These are phyloP conservation scores for Miscanthus lutarioriparius DNA, from an alignment of 176 grass and related monocot species.

Conservation along the genomic window DNA sequence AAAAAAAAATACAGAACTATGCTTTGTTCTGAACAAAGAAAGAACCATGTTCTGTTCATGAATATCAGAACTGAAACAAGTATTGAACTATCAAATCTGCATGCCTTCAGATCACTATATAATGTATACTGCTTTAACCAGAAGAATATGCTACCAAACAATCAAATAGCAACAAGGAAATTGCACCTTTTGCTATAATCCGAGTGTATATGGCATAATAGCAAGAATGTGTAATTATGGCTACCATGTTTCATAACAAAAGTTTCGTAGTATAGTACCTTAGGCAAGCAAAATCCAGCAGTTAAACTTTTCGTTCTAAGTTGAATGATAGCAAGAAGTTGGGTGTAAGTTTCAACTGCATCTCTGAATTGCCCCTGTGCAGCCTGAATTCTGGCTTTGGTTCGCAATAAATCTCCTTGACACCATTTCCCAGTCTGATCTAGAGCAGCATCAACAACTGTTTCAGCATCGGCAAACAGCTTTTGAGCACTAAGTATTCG, in stretches of 20 bases:
- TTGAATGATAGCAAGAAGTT: slow-evolving; percentile 81
- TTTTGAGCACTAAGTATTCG: slow-evolving; percentile 89
- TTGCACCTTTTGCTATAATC: slow-evolving; percentile 9
- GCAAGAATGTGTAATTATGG: slow-evolving; percentile 22
- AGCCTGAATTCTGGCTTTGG: slow-evolving; percentile 90
- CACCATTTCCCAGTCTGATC: slow-evolving; percentile 89
- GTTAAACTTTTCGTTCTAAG: slow-evolving; percentile 67
- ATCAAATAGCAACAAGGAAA: slow-evolving; percentile 16
- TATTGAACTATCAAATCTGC: background rate
- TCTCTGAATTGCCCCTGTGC: slow-evolving; percentile 66
- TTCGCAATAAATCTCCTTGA: slow-evolving; percentile 63
- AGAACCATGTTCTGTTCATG: background rate
- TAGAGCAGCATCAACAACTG: slow-evolving; percentile 75
- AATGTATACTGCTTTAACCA: background rate
- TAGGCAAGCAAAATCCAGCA: slow-evolving; percentile 55
- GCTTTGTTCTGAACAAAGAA: background rate
- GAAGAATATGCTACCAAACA: slow-evolving; percentile 14
- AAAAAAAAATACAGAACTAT: background rate
- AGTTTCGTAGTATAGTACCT: slow-evolving; percentile 56
- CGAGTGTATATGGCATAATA: background rate
- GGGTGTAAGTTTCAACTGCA: slow-evolving; percentile 80
- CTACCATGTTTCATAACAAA: slow-evolving; percentile 14
- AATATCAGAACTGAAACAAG: slow-evolving; percentile 20
- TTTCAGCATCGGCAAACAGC: slow-evolving; percentile 67
- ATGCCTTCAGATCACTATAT: slow-evolving; percentile 12